Percentiles rank a stretch among this genome's conserved stretches.
phyloP scores from a whole-genome alignment of 495 filamentous ascomycete species.

The Aspergillus haitiensis region DNA sequence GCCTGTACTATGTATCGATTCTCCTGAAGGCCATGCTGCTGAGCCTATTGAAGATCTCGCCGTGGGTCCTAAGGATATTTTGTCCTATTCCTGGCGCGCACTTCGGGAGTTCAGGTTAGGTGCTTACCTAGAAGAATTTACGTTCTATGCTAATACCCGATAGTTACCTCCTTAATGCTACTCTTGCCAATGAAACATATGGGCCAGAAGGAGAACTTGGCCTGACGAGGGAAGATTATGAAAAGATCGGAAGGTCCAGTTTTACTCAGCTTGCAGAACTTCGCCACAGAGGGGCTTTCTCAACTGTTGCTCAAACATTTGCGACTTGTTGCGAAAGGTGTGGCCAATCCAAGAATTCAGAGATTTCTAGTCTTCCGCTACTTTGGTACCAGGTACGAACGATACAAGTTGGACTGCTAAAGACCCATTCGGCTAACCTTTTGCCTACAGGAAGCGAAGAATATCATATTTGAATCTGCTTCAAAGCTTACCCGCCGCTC shows the following conservation, averaged over 20 bases:
- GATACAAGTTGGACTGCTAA: not conserved
- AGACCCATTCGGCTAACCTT: conserved; percentile 7
- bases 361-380: conserved; percentile 40
- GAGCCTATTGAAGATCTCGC: conserved; percentile 68
- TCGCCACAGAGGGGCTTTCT: conserved; percentile 90
- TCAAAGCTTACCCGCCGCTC: conserved; percentile 85
- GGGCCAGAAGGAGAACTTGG: conserved; percentile 35
- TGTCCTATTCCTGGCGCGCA: conserved; percentile 92
- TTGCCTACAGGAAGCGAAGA: conserved; percentile 52
- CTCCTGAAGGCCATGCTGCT: conserved; percentile 83
- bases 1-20: conserved; percentile 80
- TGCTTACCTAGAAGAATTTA: not conserved
- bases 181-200: conserved; percentile 39
- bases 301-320: conserved; percentile 87
- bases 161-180: conserved; percentile 55
- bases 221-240: conserved; percentile 40
- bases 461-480: conserved; percentile 65
- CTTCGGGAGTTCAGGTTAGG: conserved; percentile 84
- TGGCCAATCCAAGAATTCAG: conserved; percentile 50
- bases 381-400: conserved; percentile 65
- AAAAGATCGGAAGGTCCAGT: conserved; percentile 63
- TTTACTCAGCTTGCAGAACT: conserved; percentile 81
- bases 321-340: conserved; percentile 68
- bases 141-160: conserved; percentile 34
- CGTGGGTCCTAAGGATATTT: conserved; percentile 73